Evolutionary conservation across 352 stramenopile species (phyloP).

Genomic region (Pythium insidiosum): DNA sequence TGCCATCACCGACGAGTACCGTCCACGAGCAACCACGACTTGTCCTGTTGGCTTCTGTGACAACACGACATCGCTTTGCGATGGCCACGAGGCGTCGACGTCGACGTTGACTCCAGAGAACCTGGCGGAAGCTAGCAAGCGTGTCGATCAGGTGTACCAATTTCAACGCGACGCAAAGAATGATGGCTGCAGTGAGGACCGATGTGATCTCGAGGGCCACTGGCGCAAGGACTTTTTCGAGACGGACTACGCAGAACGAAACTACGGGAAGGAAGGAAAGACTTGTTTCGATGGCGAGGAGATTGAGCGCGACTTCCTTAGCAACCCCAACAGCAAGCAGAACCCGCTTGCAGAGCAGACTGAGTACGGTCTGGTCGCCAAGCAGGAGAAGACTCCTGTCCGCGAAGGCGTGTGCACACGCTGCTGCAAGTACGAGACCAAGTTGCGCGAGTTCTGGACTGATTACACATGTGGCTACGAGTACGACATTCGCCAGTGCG

Average conservation of each 20-base stretch:
- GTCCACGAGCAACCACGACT: background rate
- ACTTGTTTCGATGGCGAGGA: background rate
- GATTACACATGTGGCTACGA: slow-evolving; percentile 9
- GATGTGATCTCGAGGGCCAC: background rate
- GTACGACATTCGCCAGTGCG: background rate
- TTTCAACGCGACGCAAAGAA: background rate
- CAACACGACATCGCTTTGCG: background rate
- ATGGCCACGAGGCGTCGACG: background rate
- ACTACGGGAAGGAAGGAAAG: background rate
- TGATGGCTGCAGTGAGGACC: background rate
- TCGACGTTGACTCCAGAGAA: background rate
- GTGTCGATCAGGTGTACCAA: background rate
- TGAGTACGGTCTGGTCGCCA: background rate
- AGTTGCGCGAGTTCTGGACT: slow-evolving; percentile 11
- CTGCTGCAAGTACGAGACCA: slow-evolving; percentile 5
- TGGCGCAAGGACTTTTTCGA: background rate
- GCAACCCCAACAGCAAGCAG: background rate
- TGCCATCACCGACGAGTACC: slow-evolving; percentile 15
- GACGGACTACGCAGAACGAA: background rate
- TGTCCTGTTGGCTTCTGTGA: background rate
- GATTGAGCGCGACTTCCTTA: background rate
- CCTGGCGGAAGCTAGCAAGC: background rate
- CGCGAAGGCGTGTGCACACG: background rate
- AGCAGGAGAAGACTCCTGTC: background rate
- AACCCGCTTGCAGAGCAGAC: background rate